Conservation (phyloP, 805 yeast species). For the Clavispora fructus region DNA sequence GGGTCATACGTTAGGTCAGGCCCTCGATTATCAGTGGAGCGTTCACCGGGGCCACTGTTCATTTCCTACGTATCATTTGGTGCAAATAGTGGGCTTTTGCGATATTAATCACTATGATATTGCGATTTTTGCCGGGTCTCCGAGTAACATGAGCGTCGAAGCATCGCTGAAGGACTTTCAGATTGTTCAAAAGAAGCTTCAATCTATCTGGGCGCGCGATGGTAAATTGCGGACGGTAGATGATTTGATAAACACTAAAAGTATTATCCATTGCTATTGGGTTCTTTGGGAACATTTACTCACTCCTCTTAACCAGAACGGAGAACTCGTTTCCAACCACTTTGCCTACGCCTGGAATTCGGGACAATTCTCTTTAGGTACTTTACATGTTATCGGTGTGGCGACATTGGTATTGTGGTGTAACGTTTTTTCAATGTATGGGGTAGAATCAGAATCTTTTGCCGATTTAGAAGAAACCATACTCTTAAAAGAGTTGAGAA, state of each 20-base stretch:
- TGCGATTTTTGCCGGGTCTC: slow-evolving; percentile 76
- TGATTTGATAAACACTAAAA: slow-evolving; percentile 29
- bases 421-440: slow-evolving; percentile 29
- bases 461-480: slow-evolving; percentile 9
- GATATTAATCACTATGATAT: slow-evolving; percentile 74
- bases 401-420: slow-evolving; percentile 39
- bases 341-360: slow-evolving; percentile 24
- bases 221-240: slow-evolving; percentile 9
- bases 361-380: slow-evolving; percentile 32
- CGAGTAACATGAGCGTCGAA: slow-evolving; percentile 50
- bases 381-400: slow-evolving; percentile 32
- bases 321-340: slow-evolving; percentile 5
- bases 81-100: slow-evolving; percentile 57
- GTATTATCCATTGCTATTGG: slow-evolving; percentile 35
- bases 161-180: slow-evolving; percentile 32
- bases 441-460: slow-evolving; percentile 25
- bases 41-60: slow-evolving; percentile 40
- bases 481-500: slow-evolving; percentile 10
- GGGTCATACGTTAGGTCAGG: slow-evolving; percentile 6
- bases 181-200: slow-evolving; percentile 29
- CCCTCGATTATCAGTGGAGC: not conserved
- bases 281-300: slow-evolving; percentile 37
- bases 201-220: slow-evolving; percentile 24
- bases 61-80: slow-evolving; percentile 65
- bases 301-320: slow-evolving; percentile 19